Evolutionary conservation across 2,329 filamentous ascomycete species (phyloP).

Genomic region (Huntiella omanensis): DNA sequence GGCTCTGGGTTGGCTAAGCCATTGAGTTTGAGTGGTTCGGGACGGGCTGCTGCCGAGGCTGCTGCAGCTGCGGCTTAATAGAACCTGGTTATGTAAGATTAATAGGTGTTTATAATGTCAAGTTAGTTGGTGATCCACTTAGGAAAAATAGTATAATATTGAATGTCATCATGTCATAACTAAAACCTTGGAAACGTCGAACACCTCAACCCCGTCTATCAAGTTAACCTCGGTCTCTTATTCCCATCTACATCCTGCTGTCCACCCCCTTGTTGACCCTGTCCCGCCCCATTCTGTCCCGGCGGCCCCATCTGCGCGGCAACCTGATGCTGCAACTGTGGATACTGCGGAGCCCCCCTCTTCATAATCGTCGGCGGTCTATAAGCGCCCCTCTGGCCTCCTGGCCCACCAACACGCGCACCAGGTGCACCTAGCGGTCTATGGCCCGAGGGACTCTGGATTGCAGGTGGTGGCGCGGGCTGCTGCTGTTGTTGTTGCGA

Average conservation of each 20-base stretch:
- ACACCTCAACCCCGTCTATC: slow-evolving; percentile 5
- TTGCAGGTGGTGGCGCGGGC: slow-evolving; percentile 11
- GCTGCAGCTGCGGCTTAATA: not conserved
- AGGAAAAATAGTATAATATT: no score
- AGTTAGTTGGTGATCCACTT: not conserved
- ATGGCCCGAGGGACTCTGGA: slow-evolving; percentile 7
- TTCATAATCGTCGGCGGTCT: slow-evolving; percentile 38
- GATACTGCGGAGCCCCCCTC: slow-evolving; percentile 17
- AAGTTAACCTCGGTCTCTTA: slow-evolving; percentile 33
- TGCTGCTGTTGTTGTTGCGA: slow-evolving; percentile 12
- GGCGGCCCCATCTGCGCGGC: slow-evolving; percentile 1
- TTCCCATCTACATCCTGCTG: slow-evolving; percentile 15
- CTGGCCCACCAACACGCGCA: slow-evolving; percentile 21
- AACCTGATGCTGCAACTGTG: slow-evolving; percentile 13
- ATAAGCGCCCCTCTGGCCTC: slow-evolving; percentile 39
- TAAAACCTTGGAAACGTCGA: not conserved
- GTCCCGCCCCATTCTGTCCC: slow-evolving; percentile 4
- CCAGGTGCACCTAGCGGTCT: slow-evolving; percentile 39
- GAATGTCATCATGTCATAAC: no score
- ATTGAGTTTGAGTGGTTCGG: slow-evolving; percentile 8
- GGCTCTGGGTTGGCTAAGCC: slow-evolving; percentile 7
- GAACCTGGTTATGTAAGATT: not conserved
- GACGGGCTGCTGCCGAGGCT: not conserved
- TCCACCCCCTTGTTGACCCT: slow-evolving; percentile 5
- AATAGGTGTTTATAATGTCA: not conserved